Conservation (phyloP, 2,329 filamentous ascomycete genomes). For the Acarospora socialis region DNA sequence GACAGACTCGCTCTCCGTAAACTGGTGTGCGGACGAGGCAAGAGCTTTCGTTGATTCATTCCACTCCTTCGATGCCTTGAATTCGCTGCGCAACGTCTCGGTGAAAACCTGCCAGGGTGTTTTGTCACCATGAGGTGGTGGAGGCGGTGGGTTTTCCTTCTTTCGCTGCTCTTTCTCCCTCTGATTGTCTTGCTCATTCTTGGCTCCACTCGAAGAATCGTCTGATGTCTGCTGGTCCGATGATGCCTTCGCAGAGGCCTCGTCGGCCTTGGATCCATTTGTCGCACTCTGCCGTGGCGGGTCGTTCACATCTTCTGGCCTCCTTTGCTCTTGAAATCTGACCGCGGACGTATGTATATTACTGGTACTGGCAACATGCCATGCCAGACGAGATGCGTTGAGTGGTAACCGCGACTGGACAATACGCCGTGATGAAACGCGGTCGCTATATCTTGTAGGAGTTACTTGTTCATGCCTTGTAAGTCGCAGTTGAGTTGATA, state of each 20-base stretch:
- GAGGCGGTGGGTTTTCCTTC: constrained; percentile 58
- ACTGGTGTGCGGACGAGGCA: constrained; percentile 74
- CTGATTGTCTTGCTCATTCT: constrained; percentile 16
- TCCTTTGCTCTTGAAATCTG: constrained; percentile 13
- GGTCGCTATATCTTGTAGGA: not conserved
- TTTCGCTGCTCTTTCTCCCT: constrained; percentile 39
- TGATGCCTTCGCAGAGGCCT: constrained; percentile 28
- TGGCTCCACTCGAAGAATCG: too few relatives aligned
- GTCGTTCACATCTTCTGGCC: constrained; percentile 14
- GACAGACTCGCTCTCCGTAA: constrained; percentile 84
- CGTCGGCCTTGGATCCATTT: constrained; percentile 20
- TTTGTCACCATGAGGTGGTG: constrained; percentile 95
- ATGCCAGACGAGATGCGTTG: not conserved
- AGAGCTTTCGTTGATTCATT: constrained; percentile 96
- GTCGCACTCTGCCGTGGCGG: constrained; percentile 19
- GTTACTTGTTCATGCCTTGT: not conserved
- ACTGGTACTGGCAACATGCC: not conserved
- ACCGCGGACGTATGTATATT: constrained; percentile 3
- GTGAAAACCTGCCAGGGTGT: constrained; percentile 98
- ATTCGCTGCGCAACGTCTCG: constrained; percentile 86
- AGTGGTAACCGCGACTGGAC: not conserved
- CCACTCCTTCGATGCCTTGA: constrained; percentile 97
- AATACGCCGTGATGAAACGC: not conserved
- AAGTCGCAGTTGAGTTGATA: constrained; percentile 22
- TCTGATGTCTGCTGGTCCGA: not conserved